Conservation (phyloP, 495 filamentous ascomycete species). For the Evansstolkia leycettana region DNA sequence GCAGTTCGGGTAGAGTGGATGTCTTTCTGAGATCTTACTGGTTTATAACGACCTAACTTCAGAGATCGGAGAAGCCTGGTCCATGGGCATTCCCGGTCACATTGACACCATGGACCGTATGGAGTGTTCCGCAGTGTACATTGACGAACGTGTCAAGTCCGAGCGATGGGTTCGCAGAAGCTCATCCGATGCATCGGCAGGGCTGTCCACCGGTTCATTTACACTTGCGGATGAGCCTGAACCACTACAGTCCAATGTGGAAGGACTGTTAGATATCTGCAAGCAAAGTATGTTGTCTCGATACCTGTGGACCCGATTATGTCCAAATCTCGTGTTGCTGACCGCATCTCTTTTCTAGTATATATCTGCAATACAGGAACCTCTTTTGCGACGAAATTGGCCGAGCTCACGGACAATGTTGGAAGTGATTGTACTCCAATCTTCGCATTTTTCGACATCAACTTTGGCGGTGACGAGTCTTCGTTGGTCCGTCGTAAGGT, state of each 20-base stretch:
- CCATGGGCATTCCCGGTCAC: too few species aligned
- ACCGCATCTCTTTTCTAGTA: constrained; percentile 32
- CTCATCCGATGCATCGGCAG: constrained; percentile 17
- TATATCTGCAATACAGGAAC: constrained; percentile 58
- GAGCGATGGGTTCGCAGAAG: constrained; percentile 45
- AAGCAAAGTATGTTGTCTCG: constrained; percentile 36
- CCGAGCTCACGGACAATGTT: constrained; percentile 52
- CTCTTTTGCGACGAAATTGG: constrained; percentile 57
- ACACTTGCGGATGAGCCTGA: constrained; percentile 33
- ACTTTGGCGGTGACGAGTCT: constrained; percentile 20
- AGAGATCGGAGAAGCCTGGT: too few species aligned
- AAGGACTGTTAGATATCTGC: constrained; percentile 37
- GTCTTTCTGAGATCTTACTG: neutral
- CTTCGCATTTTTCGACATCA: constrained; percentile 64
- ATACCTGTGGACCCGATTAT: neutral
- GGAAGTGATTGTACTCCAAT: constrained; percentile 54
- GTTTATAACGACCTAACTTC: neutral
- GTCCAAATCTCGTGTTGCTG: constrained; percentile 1
- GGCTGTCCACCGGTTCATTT: constrained; percentile 14
- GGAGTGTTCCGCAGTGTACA: constrained; percentile 70
- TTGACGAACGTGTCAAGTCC: constrained; percentile 58
- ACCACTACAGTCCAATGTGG: constrained; percentile 36
- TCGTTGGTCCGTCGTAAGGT: constrained; percentile 24
- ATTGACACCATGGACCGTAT: constrained; percentile 46
- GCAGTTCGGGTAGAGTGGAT: too few species aligned